Conservation (phyloP, 2,329 filamentous ascomycete species). For the Fonsecaea multimorphosa region DNA sequence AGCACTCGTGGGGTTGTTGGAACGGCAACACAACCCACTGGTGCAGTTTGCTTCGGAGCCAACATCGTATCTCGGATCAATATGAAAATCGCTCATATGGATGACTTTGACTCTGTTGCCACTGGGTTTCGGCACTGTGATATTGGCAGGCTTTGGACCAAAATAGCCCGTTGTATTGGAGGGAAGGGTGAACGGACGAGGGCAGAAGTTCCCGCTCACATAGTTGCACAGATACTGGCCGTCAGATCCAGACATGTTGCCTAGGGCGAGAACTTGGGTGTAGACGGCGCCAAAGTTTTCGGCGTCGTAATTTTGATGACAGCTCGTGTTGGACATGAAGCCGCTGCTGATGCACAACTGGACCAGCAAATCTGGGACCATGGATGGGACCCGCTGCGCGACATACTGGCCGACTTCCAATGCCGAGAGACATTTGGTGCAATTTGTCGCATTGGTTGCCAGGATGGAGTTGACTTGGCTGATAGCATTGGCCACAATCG, state of each 20-base stretch:
- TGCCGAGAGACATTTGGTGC: constrained; percentile 61
- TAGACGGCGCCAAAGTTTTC: constrained; percentile 61
- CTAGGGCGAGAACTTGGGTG: constrained; percentile 63
- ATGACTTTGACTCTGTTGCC: constrained; percentile 63
- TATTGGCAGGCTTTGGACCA: constrained; percentile 60
- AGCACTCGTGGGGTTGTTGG: constrained; percentile 45
- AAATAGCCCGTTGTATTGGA: constrained; percentile 57
- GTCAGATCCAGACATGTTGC: constrained; percentile 61
- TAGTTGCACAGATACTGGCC: constrained; percentile 64
- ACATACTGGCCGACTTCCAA: constrained; percentile 59
- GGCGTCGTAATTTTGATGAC: constrained; percentile 56
- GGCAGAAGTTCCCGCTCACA: constrained; percentile 57
- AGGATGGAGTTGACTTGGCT: constrained; percentile 57
- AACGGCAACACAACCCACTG: constrained; percentile 59
- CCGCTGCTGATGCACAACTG: constrained; percentile 57
- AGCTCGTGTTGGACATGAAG: constrained; percentile 56
- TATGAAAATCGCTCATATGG: constrained; percentile 63
- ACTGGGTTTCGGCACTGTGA: constrained; percentile 53
- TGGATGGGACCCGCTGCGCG: constrained; percentile 56
- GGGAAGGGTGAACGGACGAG: constrained; percentile 52
- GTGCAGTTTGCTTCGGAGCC: constrained; percentile 62
- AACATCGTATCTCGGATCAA: constrained; percentile 61
- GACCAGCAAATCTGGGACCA: constrained; percentile 59
- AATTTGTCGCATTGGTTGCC: constrained; percentile 50
- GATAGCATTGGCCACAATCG: constrained; percentile 44